Conservation (phyloP, 1,139 yeast species). For the Geotrichum aggregatum region DNA sequence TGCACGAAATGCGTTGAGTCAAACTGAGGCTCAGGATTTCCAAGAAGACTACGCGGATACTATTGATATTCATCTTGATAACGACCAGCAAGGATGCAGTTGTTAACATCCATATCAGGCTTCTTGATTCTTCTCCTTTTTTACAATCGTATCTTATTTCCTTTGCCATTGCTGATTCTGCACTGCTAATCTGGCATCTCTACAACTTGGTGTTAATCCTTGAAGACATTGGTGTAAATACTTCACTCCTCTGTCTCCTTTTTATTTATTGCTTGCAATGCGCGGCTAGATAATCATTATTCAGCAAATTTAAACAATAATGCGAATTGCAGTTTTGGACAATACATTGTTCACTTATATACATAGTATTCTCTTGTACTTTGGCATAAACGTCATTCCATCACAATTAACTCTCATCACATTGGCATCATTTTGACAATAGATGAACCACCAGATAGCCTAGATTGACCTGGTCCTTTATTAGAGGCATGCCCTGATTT, state of each 20-base stretch:
- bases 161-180: not conserved
- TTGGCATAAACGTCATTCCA: not conserved
- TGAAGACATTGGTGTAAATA: too few species aligned
- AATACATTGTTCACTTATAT: not conserved
- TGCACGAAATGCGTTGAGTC: slow-evolving; percentile 91
- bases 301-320: not conserved
- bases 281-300: not conserved
- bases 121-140: not conserved
- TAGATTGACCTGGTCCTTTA: not conserved
- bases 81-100: slow-evolving; percentile 70
- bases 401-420: too few species aligned
- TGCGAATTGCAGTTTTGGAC: not conserved
- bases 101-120: slow-evolving; percentile 45
- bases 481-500: not conserved
- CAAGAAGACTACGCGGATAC: slow-evolving; percentile 95
- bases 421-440: slow-evolving; percentile 5
- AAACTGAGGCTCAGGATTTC: slow-evolving; percentile 79
- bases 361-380: not conserved
- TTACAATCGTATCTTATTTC: not conserved
- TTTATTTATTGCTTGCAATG: not conserved
- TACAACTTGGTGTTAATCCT: too few species aligned
- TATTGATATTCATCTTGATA: slow-evolving; percentile 86
- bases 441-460: not conserved
- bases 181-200: too few species aligned
- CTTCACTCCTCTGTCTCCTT: not conserved